These are phyloP conservation scores for Saprolegnia parasitica DNA, from an alignment of 352 stramenopile species.

Conservation along the genomic window DNA sequence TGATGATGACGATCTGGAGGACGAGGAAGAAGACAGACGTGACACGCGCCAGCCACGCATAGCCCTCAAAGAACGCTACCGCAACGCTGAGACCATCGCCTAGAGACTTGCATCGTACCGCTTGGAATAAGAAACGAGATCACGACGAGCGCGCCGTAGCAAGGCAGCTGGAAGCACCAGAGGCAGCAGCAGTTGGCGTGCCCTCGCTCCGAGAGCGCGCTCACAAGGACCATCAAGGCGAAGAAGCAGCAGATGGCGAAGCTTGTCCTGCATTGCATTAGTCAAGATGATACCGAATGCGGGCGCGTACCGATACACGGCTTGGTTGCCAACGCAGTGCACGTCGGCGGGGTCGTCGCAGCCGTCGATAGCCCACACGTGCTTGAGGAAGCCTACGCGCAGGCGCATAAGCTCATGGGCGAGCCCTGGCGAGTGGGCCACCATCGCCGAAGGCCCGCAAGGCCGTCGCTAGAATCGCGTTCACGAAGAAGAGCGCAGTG, in stretches of 20 bases:
- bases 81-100: not conserved
- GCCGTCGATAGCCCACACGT: slow-evolving; percentile 44
- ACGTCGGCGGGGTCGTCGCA: slow-evolving; percentile 38
- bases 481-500: slow-evolving; percentile 68
- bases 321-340: slow-evolving; percentile 65
- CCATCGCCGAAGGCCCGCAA: slow-evolving; percentile 56
- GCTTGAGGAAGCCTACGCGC: slow-evolving; percentile 37
- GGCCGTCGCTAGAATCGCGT: slow-evolving; percentile 43
- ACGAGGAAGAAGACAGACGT: slow-evolving; percentile 62
- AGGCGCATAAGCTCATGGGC: slow-evolving; percentile 26
- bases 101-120: slow-evolving; percentile 30
- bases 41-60: slow-evolving; percentile 54
- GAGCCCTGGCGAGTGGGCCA: slow-evolving; percentile 27
- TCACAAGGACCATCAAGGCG: slow-evolving; percentile 47
- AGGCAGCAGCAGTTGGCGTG: slow-evolving; percentile 64
- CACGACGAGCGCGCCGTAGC: slow-evolving; percentile 49
- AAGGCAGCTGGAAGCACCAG: slow-evolving; percentile 55
- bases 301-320: slow-evolving; percentile 54
- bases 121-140: slow-evolving; percentile 66
- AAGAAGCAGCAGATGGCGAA: slow-evolving; percentile 71
- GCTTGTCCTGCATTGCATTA: slow-evolving; percentile 50
- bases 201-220: slow-evolving; percentile 41
- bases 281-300: slow-evolving; percentile 60
- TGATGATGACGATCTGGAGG: slow-evolving; percentile 76
- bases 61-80: slow-evolving; percentile 61